Base-by-base conservation (phyloP, 2,329 filamentous ascomycete species). In the Teratosphaeria pseudoeucalypti region DNA sequence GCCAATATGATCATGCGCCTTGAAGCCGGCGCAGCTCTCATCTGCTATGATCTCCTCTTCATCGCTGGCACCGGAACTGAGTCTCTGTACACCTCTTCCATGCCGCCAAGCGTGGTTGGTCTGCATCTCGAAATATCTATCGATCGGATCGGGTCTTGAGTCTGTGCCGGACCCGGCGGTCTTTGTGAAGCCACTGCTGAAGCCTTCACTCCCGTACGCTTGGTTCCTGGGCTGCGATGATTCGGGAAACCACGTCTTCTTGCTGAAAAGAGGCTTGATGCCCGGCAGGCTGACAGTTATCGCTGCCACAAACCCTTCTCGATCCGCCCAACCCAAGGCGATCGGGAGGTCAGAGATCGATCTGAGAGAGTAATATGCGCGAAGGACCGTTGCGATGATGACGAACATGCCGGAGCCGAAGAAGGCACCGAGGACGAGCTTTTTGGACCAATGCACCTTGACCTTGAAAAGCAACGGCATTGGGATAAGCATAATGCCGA, bases 401-500 rank as follows among this genome's bases (percentile, higher is more conserved):
- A 81, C 77, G 62, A 81, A 81, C 55, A 74, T 67, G 23, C 80
- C 79, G 63, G 82, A 75, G 52, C 77, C 74, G 66, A 82, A 82
- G 34, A 82, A 71, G 29, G 73, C 62, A n/a, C 74, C 66, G 1
- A 86, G 75, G 1, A 83, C 74, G 0, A 78, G 57, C 69, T 85
- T 85, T 66, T 82, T 78, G 67, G 77, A 80, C 1, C 74, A 49
- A 6, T 76, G 72, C 2, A 85, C 73, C 54, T 78, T 76, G 0
- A 83, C 77, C 29, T 76, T 76, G 11, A 80, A 63, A 29, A 85
- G 66, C 57, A 82, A 71, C 0, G 82, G 82, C 62, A 85, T 75
- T 1, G 82, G 82, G 23, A 86, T 79, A 3, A 76, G 66, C 32
- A 86, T 79, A 67, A 86, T 85, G 72, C 82, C 76, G 2, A 84